These are phyloP conservation scores for Pseudocercospora musae DNA, from an alignment of 2,329 filamentous ascomycete species.

Conservation along the genomic window DNA sequence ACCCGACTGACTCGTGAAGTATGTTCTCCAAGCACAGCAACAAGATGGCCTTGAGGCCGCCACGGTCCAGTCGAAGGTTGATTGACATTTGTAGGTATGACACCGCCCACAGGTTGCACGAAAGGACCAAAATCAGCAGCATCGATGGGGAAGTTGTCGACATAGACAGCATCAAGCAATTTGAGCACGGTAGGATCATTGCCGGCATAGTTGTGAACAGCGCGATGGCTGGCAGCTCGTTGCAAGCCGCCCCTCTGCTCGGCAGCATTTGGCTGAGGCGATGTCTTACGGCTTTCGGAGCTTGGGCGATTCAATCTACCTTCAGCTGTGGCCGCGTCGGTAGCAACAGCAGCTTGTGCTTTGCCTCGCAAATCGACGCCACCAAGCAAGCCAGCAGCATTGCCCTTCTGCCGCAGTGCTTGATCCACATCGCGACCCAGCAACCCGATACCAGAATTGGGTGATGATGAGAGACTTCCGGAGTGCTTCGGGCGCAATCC, in stretches of 20 bases:
- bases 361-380: conserved; percentile 56
- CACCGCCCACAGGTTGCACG: conserved; percentile 62
- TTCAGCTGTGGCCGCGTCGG: conserved; percentile 61
- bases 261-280: conserved; percentile 31
- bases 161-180: conserved; percentile 79
- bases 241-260: conserved; percentile 17
- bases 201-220: conserved; percentile 74
- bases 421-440: conserved; percentile 35
- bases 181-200: conserved; percentile 63
- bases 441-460: conserved; percentile 32
- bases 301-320: conserved; percentile 59
- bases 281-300: conserved; percentile 24
- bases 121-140: conserved; percentile 71
- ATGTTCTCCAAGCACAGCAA: conserved; percentile 88
- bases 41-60: conserved; percentile 78
- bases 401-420: conserved; percentile 48
- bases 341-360: conserved; percentile 62
- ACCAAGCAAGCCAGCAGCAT: conserved; percentile 59
- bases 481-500: conserved; percentile 25
- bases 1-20: conserved; percentile 77
- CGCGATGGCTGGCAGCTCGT: conserved; percentile 22
- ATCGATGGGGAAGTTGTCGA: conserved; percentile 59
- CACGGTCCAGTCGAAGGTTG: conserved; percentile 58
- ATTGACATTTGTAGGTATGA: conserved; percentile 39
- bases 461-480: conserved; percentile 36